These are phyloP conservation scores for Backusella tarrabulga DNA, from an alignment of 192 early-diverging fungal genomes.

Conservation along the genomic window DNA sequence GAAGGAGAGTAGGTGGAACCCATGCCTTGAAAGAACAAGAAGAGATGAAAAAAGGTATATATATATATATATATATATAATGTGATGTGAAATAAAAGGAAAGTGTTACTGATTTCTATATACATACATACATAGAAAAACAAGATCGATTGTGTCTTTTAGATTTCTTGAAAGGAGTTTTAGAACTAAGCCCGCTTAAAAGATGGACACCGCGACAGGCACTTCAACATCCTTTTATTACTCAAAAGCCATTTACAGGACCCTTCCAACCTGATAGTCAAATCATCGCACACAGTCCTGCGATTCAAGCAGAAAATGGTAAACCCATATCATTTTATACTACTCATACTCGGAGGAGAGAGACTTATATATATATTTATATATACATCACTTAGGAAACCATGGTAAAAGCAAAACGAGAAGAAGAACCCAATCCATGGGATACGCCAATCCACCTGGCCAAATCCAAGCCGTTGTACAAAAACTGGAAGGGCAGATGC, in stretches of 20 bases:
- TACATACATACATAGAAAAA: constrained; percentile 51
- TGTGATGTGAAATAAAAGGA: not conserved
- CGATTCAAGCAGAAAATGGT: not conserved
- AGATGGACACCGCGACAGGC: constrained; percentile 97
- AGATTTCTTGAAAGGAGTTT: constrained; percentile 88
- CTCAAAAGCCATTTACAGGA: constrained; percentile 75
- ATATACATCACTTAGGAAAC: not conserved
- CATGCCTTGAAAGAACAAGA: not conserved
- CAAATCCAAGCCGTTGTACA: not conserved
- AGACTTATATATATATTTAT: too few relatives aligned
- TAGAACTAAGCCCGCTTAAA: constrained; percentile 87
- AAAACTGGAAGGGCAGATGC: not conserved
- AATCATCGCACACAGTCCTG: not conserved
- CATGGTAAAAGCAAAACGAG: not conserved
- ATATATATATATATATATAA: not conserved
- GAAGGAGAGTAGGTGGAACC: not conserved
- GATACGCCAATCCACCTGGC: not conserved
- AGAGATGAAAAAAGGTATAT: not conserved
- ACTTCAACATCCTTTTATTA: constrained; percentile 92
- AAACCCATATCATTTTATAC: not conserved
- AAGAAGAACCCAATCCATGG: constrained; percentile 6
- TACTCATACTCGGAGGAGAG: not conserved
- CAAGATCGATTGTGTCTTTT: constrained; percentile 70
- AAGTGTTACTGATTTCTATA: not conserved
- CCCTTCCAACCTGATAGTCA: constrained; percentile 57